Base-by-base conservation (phyloP, 164 flowering plant species). In the Vitis labrusca region DNA sequence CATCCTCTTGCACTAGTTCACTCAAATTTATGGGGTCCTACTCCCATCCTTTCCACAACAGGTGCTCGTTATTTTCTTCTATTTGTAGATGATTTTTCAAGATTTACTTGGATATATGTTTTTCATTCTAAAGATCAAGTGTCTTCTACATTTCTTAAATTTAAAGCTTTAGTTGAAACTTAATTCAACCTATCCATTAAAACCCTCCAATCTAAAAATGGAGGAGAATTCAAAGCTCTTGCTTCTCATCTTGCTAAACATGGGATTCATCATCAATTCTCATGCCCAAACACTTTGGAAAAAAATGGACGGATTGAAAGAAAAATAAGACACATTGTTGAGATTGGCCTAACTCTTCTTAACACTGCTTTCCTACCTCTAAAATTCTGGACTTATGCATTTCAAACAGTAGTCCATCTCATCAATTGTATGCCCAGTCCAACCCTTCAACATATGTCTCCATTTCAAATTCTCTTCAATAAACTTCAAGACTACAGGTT, bases 251-350 rank as follows among this genome's bases (percentile, higher is more conserved):
- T 75, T 15, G 9, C 14, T 1, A 0, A 16, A 2, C 59, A 16
- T 15, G 79, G 73, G 0, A 76, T 76, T n/a, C 12, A 1, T 0
- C 80, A 69, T 30, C 70, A 65, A 1, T 1, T 54, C 9, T 29
- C 74, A 2, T 75, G 74, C 3, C 83, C 72, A 1, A 65, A 74
- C 13, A 71, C 80, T 0, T 75, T 37, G 3, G 59, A 67, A 50
- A 70, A 71, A 29, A 70, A 70, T 62, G 69, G 77, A 0, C 3
- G 56, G 0, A 4, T 23, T 54, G 76, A 80, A 27, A 71, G 72
- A 0, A 5, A 54, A 1, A 62, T 73, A 10, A 44, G 73, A 0
- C 67, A 58, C 16, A 23, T 79, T 2, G 67, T 72, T 8, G 70
- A 78, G 15, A 78, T 51, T 0, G 75, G 68, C 12, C 54, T 77